A percentile compares a stretch with the other conserved stretches of the same genome.
phyloP scores from a whole-genome alignment of 1,139 yeast genomes.

The Eremothecium cymbalariae region DNA sequence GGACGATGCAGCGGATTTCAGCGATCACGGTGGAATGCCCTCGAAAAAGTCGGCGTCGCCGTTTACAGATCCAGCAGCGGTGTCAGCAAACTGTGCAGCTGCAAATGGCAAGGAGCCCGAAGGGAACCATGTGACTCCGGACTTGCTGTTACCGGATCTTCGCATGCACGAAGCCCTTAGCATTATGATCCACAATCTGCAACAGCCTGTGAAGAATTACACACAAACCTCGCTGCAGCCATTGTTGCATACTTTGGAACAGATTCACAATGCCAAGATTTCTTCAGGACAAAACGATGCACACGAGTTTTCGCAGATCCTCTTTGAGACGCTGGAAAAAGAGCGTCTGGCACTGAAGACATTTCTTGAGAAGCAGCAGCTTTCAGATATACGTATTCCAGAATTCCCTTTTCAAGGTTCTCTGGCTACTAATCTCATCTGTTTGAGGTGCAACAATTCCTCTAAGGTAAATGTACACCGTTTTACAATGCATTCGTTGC shows the following conservation, averaged over 20 bases:
- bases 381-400: constrained; percentile 34
- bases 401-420: constrained; percentile 70
- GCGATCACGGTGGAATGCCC: constrained; percentile 9
- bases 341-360: constrained; percentile 45
- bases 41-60: no score
- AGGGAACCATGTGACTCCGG: no score
- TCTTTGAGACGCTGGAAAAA: constrained; percentile 67
- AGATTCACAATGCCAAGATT: constrained; percentile 67
- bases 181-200: constrained; percentile 47
- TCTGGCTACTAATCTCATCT: constrained; percentile 56
- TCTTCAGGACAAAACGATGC: constrained; percentile 89
- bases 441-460: constrained; percentile 55
- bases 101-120: no score
- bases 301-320: constrained; percentile 76
- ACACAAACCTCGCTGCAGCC: constrained; percentile 70
- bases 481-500: constrained; percentile 64
- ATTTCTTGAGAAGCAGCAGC: constrained; percentile 32
- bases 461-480: constrained; percentile 56
- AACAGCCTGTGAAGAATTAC: constrained; percentile 48
- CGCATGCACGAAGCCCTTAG: constrained; percentile 54
- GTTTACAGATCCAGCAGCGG: no score
- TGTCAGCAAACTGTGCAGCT: no score
- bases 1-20: no score
- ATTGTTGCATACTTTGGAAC: constrained; percentile 61
- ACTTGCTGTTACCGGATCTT: no score